Percentiles rank a stretch among this genome's conserved stretches.
These are phyloP conservation scores for Isochrysis galbana DNA, from an alignment of 78 protist genomes.

Conservation along the genomic window DNA sequence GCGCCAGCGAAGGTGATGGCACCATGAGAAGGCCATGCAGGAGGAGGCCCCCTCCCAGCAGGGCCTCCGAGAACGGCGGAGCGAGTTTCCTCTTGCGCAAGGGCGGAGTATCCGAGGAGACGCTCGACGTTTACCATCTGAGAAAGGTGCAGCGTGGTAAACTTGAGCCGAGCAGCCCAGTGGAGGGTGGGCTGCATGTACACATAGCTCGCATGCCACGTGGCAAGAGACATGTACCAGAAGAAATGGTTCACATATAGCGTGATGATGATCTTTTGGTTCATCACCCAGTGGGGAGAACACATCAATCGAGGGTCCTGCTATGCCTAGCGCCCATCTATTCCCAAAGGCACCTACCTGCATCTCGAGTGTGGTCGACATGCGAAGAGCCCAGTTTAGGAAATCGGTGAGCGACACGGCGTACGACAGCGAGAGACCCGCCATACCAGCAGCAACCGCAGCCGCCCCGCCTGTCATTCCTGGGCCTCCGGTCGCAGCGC, in stretches of 20 bases:
- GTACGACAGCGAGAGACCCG: constrained; percentile 57
- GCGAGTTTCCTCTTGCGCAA: neutral
- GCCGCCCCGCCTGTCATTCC: neutral
- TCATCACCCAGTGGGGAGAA: no score
- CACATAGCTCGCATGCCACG: no score
- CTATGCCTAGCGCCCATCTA: no score
- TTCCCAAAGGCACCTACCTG: no score
- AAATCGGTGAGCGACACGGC: constrained; percentile 33
- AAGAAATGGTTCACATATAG: no score
- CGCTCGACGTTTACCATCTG: constrained; percentile 69
- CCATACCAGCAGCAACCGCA: neutral
- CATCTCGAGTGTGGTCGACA: constrained; percentile 64
- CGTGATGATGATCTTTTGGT: no score
- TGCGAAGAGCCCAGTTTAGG: constrained; percentile 24
- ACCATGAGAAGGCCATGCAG: constrained; percentile 46
- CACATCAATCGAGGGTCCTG: no score
- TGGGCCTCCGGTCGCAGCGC: neutral
- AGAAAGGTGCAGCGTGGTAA: constrained; percentile 62
- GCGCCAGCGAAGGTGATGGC: constrained; percentile 5
- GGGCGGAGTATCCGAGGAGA: neutral
- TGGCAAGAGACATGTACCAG: no score
- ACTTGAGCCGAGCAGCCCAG: constrained; percentile 3
- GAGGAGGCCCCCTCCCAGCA: neutral
- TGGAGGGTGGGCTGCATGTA: no score
- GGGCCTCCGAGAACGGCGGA: neutral